Evolutionary conservation across 805 yeast genomes (phyloP), one percentile per base, ranked within the genome.

Genomic region (Wickerhamomyces canadensis): DNA sequence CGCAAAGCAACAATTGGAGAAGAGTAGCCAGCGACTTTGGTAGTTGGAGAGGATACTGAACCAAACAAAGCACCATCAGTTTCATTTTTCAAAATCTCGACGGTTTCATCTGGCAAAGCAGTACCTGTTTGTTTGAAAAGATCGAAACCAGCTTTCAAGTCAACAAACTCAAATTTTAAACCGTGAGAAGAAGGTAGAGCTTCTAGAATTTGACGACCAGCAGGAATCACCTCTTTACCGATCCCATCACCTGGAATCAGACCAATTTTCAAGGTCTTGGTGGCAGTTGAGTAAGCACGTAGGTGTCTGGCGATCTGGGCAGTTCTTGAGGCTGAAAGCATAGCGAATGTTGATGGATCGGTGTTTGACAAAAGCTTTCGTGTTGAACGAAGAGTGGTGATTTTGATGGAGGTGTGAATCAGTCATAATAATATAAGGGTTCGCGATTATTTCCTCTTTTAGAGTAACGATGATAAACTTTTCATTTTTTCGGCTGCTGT

Each of bases 1-100:
- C 98, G 83, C 57, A 93, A 73, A n/a, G 98, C 98, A 38, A 93
- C 98, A 62, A 93, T 91, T 51, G 98, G 98, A 22, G 98, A 91
- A 15, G 97, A 89, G 70, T 93, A 93, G 36, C 98, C 98, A 33
- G 75, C 93, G 32, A 93, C 98, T 66, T 88, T 88, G 52, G 81
- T 78, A 31, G 95, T 73, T 49, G 98, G 98, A 15, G 97, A 88
- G 33, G 88, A 86, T 38, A 93, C 98, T 40, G 98, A 96, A 52
- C 98, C 98, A 55, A 93, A 93, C 38, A 93, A 72, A 15, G 98
- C 98, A 69, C 97, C 98, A 55, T 93, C 95, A 65, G 98, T 93
- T 48, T 83, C 80, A 23, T 71, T 67, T 57, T 80, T 73, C 61
- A 93, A 78, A 10, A 76, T 67, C 27, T 78, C 77, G 23, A 93